These are phyloP conservation scores for Parmales sp. DNA, from an alignment of 108 stramenopile genomes.

Conservation along the genomic window DNA sequence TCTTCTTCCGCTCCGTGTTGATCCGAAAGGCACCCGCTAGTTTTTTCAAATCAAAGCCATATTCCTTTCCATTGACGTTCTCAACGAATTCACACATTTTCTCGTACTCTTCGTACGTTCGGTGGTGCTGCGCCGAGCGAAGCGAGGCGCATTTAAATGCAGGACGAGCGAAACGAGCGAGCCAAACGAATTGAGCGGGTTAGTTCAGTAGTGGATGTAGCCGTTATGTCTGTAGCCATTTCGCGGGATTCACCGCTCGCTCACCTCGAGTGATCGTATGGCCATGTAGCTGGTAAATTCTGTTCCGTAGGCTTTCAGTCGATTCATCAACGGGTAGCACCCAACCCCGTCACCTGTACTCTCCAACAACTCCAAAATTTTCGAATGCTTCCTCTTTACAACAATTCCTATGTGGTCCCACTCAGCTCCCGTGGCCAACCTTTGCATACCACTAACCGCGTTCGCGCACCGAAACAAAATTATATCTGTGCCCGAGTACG, in stretches of 20 bases:
- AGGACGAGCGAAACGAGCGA: not conserved
- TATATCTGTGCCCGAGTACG: too few species aligned
- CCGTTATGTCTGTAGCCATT: not conserved
- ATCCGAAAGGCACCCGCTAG: not conserved
- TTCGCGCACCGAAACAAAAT: not conserved
- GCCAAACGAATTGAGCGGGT: not conserved
- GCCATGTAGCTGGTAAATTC: not conserved
- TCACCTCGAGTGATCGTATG: not conserved
- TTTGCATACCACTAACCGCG: not conserved
- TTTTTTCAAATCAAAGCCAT: not conserved
- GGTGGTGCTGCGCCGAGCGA: not conserved
- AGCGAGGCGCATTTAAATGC: not conserved
- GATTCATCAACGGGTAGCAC: not conserved
- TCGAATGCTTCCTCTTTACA: not conserved
- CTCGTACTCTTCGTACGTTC: not conserved
- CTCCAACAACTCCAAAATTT: not conserved
- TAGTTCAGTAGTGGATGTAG: not conserved
- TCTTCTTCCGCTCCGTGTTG: not conserved
- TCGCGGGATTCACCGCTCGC: not conserved
- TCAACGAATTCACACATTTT: slow-evolving; percentile 2
- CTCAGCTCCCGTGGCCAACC: slow-evolving; percentile 3
- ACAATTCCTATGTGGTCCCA: slow-evolving; percentile 3
- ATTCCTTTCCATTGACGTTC: not conserved
- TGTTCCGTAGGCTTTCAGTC: not conserved
- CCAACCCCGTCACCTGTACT: not conserved